phyloP scores from a whole-genome alignment of 441 rosid species.

The Brassica balearica region DNA sequence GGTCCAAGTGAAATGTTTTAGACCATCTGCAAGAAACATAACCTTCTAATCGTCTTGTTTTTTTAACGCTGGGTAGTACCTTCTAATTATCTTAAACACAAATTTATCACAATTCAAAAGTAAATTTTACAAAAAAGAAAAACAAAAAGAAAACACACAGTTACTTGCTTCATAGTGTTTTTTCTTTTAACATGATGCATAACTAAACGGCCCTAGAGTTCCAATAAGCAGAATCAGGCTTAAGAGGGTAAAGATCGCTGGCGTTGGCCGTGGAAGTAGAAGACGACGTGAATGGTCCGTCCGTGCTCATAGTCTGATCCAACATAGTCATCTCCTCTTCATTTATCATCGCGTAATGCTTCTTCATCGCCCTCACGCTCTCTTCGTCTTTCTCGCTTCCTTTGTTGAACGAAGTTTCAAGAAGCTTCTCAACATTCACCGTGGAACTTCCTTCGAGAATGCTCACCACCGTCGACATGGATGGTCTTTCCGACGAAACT shows the following conservation, averaged over 20 bases:
- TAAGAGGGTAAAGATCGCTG: constrained; percentile 41
- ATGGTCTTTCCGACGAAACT: neutral
- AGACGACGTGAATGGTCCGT: constrained; percentile 41
- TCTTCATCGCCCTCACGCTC: constrained; percentile 51
- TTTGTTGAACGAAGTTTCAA: constrained; percentile 33
- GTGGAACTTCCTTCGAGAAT: constrained; percentile 57
- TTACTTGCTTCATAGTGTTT: no score
- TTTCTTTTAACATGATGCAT: no score
- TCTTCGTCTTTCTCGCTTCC: constrained; percentile 40
- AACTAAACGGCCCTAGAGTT: no score
- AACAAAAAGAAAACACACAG: no score
- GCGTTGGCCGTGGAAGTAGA: constrained; percentile 33
- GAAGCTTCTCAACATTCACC: constrained; percentile 44
- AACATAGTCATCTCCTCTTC: constrained; percentile 6
- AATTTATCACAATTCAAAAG: no score
- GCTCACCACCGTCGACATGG: neutral
- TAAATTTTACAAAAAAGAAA: no score
- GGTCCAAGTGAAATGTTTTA: no score
- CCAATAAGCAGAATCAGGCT: constrained; percentile 25
- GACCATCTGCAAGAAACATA: no score
- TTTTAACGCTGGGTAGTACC: no score
- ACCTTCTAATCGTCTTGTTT: no score
- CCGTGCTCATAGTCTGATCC: constrained; percentile 44
- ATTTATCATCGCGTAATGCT: constrained; percentile 38
- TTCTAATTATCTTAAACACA: no score